Evolutionary conservation across 176 grass and related monocot species (phyloP).

Genomic region (Aegilops longissima): DNA sequence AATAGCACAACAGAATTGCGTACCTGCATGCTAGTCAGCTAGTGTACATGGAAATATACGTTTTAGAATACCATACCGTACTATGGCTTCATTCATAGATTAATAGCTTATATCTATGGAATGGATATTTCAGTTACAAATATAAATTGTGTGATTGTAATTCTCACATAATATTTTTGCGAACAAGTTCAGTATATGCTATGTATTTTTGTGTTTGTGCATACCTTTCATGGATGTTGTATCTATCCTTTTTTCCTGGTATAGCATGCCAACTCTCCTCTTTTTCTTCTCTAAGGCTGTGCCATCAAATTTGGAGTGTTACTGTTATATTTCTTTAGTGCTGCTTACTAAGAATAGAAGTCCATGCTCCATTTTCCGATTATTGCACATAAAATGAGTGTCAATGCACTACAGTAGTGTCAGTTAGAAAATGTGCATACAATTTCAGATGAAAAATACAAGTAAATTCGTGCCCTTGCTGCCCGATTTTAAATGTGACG

Average conservation of each 20-base stretch:
- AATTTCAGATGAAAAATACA: not conserved
- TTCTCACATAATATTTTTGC: not conserved
- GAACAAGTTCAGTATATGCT: not conserved
- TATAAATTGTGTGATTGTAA: not conserved
- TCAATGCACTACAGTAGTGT: not conserved
- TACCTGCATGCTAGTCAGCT: not conserved
- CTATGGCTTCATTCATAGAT: not conserved
- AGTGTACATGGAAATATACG: not conserved
- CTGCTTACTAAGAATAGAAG: not conserved
- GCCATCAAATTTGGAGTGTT: not conserved
- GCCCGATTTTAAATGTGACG: not conserved
- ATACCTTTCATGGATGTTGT: not conserved
- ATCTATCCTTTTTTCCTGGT: not conserved
- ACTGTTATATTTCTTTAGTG: not conserved
- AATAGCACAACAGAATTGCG: not conserved
- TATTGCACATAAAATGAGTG: not conserved
- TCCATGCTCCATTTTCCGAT: not conserved
- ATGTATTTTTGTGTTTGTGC: not conserved
- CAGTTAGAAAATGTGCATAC: not conserved
- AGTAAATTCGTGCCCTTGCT: not conserved
- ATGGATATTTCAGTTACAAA: not conserved
- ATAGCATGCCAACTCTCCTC: not conserved
- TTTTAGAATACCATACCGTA: not conserved
- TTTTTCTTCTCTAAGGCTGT: not conserved
- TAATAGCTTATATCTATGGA: not conserved